Base-by-base conservation (phyloP, 108 stramenopile genomes). In the Mediolabrus comicus region DNA sequence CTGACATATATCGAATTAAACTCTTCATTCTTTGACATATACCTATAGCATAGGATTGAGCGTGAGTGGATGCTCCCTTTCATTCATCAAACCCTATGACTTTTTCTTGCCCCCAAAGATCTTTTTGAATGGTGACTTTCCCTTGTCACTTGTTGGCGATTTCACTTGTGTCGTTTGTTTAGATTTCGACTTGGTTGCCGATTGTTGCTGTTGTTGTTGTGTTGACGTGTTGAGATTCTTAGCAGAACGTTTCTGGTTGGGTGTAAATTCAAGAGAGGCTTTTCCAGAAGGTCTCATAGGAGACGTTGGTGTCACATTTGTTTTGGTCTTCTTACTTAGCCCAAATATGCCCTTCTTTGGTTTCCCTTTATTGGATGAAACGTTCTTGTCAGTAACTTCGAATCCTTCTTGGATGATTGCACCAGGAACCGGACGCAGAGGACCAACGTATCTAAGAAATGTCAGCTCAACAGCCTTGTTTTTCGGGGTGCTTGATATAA, bases 361-460 rank as follows among this genome's bases (percentile, higher is more conserved):
- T 49, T 49, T 49, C 46, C n/a, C n/a, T 9, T 3, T 17, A 17
- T 43, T 43, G 16, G 0, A 0, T 43, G 46, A 49, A 6, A 76
- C 46, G 11, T 67, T 55, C 11, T 36, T 58, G 32, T 77, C 75
- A 16, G 67, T 69, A 13, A 77, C 75, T 65, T 77, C 75, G 43
- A 77, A 77, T 19, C 75, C 75, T 69, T 77, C 67, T 65, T 77
- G 75, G 49, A 65, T 65, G 36, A 77, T 43, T 34, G 67, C 55
- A 10, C 68, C 75, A 43, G 75, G 75, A 12, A 77, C 56, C 32
- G 84, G 83, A 11, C 81, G 82, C 10, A 90, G 66, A 2, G 86
- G 88, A 14, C 92, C 92, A 65, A 79, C 72, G 52, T 94, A 94
- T 16, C 92, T 62, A 3, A 91, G 35, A 53, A 94, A 89, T 9